phyloP scores from a whole-genome alignment of 2,329 filamentous ascomycete genomes.

The Lasiodiplodia hormozganensis region DNA sequence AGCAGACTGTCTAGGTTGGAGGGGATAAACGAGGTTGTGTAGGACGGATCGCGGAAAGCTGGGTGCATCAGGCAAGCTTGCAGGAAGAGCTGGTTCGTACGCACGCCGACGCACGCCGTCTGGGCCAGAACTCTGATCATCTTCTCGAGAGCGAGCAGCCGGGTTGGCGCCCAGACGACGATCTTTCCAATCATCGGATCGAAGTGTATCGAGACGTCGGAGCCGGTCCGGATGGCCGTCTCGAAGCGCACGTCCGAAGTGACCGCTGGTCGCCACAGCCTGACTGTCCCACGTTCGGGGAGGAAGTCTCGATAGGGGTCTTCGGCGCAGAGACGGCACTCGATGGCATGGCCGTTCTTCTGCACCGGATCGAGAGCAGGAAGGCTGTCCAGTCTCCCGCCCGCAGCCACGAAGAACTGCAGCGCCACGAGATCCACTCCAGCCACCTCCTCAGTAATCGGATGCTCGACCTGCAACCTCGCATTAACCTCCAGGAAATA shows the following conservation, averaged over 20 bases:
- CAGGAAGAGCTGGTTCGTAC: conserved; percentile 29
- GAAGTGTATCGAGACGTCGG: conserved; percentile 64
- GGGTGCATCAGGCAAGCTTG: conserved; percentile 27
- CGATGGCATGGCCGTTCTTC: conserved; percentile 59
- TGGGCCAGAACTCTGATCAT: conserved; percentile 41
- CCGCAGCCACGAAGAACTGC: conserved; percentile 63
- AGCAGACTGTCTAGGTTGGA: conserved; percentile 38
- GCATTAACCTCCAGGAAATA: conserved; percentile 71
- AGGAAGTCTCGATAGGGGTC: conserved; percentile 65
- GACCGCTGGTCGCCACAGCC: conserved; percentile 46
- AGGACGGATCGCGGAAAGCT: conserved; percentile 45
- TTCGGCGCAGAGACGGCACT: conserved; percentile 63
- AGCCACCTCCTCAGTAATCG: conserved; percentile 65
- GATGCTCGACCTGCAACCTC: conserved; percentile 64
- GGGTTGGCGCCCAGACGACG: conserved; percentile 59
- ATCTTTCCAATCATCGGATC: conserved; percentile 66
- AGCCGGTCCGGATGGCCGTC: conserved; percentile 67
- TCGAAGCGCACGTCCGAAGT: conserved; percentile 66
- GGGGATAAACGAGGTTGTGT: conserved; percentile 44
- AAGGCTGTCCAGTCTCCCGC: conserved; percentile 51
- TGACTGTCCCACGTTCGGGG: conserved; percentile 61
- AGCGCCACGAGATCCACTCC: conserved; percentile 61
- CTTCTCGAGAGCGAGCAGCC: conserved; percentile 52
- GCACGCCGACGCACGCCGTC: conserved; percentile 28
- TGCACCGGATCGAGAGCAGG: conserved; percentile 48